Evolutionary conservation across 2,329 filamentous ascomycete species (phyloP).

Genomic region (Exutisphaerella laricina): DNA sequence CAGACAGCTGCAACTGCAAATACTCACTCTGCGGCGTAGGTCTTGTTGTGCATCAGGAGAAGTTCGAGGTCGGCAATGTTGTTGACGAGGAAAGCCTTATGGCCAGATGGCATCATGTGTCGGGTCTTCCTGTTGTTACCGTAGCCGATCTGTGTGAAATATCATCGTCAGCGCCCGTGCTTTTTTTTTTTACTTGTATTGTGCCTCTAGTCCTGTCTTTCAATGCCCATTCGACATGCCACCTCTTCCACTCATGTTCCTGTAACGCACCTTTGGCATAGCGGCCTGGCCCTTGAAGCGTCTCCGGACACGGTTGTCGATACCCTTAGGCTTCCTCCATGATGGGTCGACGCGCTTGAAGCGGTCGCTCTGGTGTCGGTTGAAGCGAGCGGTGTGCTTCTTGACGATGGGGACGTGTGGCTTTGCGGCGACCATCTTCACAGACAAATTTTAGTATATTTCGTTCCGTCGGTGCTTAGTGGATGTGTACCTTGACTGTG

Average conservation of each 20-base stretch:
- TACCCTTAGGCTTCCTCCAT: slow-evolving; percentile 99
- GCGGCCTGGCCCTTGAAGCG: slow-evolving; percentile 92
- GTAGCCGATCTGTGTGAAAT: slow-evolving; percentile 74
- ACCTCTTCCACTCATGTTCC: slow-evolving; percentile 5
- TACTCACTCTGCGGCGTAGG: slow-evolving; percentile 95
- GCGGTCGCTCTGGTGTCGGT: slow-evolving; percentile 93
- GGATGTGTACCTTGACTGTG: slow-evolving; percentile 16
- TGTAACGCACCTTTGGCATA: slow-evolving; percentile 87
- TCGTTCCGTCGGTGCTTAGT: slow-evolving; percentile 6
- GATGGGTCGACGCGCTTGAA: slow-evolving; percentile 85
- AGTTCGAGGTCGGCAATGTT: slow-evolving; percentile 95
- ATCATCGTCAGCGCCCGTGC: slow-evolving; percentile 15
- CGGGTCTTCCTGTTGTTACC: slow-evolving; percentile 99
- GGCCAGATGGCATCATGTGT: slow-evolving; percentile 97
- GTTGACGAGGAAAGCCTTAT: slow-evolving; percentile 99
- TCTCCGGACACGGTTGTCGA: slow-evolving; percentile 95
- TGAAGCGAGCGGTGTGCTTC: slow-evolving; percentile 99
- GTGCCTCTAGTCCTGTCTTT: slow-evolving; percentile 7
- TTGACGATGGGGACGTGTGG: slow-evolving; percentile 99
- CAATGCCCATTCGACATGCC: slow-evolving; percentile 8
- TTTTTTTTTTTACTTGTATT: background rate
- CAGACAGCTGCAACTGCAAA: too few relatives aligned
- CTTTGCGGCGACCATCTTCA: slow-evolving; percentile 96
- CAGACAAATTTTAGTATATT: slow-evolving; percentile 10
- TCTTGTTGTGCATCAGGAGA: slow-evolving; percentile 99